Percentiles rank a stretch among this genome's conserved stretches.
phyloP scores from a whole-genome alignment of 1,139 yeast genomes.

The Hyphopichia khmerensis region DNA sequence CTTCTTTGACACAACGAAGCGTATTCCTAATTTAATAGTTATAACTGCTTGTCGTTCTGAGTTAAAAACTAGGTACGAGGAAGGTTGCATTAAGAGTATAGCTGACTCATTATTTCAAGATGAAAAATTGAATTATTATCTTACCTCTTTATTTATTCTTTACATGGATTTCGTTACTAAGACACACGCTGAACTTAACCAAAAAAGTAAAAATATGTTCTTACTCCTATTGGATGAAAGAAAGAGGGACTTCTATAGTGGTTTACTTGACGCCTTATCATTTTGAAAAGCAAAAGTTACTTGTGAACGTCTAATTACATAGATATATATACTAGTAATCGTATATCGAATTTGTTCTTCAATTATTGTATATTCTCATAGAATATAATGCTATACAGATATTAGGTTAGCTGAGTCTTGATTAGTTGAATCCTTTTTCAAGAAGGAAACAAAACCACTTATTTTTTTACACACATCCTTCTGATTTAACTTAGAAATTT shows the following conservation, averaged over 20 bases:
- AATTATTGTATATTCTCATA: too few relatives aligned
- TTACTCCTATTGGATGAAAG: background rate
- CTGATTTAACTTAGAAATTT: constrained; percentile 18
- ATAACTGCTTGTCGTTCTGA: too few relatives aligned
- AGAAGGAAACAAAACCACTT: constrained; percentile 23
- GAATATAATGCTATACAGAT: background rate
- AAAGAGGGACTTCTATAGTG: background rate
- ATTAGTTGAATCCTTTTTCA: constrained; percentile 19
- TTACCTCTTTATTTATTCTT: background rate
- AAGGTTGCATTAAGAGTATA: too few relatives aligned
- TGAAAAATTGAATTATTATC: background rate
- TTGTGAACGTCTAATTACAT: too few relatives aligned
- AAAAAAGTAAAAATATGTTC: background rate
- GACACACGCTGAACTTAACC: too few relatives aligned
- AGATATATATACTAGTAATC: too few relatives aligned
- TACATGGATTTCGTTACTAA: background rate
- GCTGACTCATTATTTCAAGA: background rate
- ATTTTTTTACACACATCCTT: constrained; percentile 22
- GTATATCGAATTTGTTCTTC: too few relatives aligned
- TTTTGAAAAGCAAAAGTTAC: too few relatives aligned
- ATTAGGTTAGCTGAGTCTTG: background rate
- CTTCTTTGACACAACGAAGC: too few relatives aligned
- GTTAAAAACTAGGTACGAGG: too few relatives aligned
- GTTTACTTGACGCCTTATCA: too few relatives aligned
- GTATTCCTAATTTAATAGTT: too few relatives aligned